Evolutionary conservation across 345 rosid species (phyloP).

Genomic region (Mercurialis annua): DNA sequence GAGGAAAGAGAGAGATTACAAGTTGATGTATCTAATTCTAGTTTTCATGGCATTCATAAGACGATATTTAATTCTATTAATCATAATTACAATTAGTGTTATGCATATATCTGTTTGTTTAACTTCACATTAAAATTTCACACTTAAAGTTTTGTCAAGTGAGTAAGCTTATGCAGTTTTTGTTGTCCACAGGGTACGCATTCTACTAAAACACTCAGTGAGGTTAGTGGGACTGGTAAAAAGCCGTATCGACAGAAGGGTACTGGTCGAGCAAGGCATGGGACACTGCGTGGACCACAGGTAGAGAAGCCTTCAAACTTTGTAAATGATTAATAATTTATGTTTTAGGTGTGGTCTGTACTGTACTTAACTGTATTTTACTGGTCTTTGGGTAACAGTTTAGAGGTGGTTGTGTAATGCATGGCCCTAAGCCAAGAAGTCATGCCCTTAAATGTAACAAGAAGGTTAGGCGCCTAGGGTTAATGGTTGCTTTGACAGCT

Average conservation of each 20-base stretch:
- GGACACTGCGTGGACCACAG: conserved; percentile 87
- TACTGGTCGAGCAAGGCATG: conserved; percentile 89
- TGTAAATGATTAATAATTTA: conserved; percentile 6
- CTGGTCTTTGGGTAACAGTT: conserved; percentile 51
- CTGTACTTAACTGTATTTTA: conserved; percentile 13
- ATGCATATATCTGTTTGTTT: background rate
- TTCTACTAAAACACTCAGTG: conserved; percentile 89
- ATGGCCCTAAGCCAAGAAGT: conserved; percentile 92
- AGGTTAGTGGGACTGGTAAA: conserved; percentile 94
- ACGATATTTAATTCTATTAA: background rate
- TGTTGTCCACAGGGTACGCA: conserved; percentile 66
- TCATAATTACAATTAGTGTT: background rate
- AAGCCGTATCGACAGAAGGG: conserved; percentile 91
- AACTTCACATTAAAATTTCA: background rate
- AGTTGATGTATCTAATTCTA: background rate
- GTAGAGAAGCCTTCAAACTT: conserved; percentile 24
- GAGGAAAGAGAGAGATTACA: background rate
- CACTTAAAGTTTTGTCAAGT: background rate
- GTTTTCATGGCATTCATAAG: background rate
- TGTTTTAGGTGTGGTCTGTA: conserved; percentile 6
- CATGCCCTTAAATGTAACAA: conserved; percentile 88
- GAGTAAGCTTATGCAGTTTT: conserved; percentile 3
- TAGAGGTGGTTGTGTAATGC: conserved; percentile 85
- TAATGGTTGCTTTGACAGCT: conserved; percentile 89
- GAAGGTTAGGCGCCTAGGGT: conserved; percentile 82